Evolutionary conservation across 2,329 filamentous ascomycete species (phyloP).

Genomic region (Fusarium sp.): DNA sequence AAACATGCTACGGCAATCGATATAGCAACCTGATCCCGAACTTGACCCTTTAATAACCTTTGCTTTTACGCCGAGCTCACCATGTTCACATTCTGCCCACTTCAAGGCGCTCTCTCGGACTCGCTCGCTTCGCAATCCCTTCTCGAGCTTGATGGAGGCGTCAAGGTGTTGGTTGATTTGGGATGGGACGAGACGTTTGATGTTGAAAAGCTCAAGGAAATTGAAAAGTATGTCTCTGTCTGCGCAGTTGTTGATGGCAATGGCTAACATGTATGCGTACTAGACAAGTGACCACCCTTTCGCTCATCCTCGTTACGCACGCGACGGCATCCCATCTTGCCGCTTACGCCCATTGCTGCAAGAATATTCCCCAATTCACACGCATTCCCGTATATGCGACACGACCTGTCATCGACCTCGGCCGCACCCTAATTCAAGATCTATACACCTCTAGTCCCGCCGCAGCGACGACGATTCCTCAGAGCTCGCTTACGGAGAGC

Average conservation of each 20-base stretch:
- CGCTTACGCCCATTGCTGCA: slow-evolving; percentile 96
- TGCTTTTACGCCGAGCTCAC: slow-evolving; percentile 40
- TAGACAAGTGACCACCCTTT: slow-evolving; percentile 90
- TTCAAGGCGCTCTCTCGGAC: slow-evolving; percentile 89
- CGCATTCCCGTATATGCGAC: slow-evolving; percentile 96
- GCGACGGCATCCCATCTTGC: slow-evolving; percentile 91
- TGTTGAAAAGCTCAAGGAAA: slow-evolving; percentile 79
- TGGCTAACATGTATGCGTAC: slow-evolving; percentile 34
- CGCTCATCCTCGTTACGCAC: slow-evolving; percentile 92
- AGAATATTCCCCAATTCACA: slow-evolving; percentile 90
- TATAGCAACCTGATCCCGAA: slow-evolving; percentile 20
- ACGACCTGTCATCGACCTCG: slow-evolving; percentile 89
- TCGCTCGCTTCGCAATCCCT: slow-evolving; percentile 93
- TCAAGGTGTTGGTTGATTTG: slow-evolving; percentile 93
- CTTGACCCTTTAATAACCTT: slow-evolving; percentile 18
- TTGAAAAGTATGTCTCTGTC: slow-evolving; percentile 76
- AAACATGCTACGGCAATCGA: slow-evolving; percentile 37
- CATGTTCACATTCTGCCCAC: slow-evolving; percentile 97
- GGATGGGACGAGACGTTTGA: slow-evolving; percentile 97
- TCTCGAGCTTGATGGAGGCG: slow-evolving; percentile 92
- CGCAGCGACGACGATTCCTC: slow-evolving; percentile 84
- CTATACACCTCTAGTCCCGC: slow-evolving; percentile 89
- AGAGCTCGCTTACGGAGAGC: slow-evolving; percentile 73
- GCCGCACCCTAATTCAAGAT: slow-evolving; percentile 89
- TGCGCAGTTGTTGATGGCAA: not conserved